Evolutionary conservation across 1,139 yeast species (phyloP), one percentile per base, ranked within the genome.

Genomic region (Suzukiozyma palmioleophila): DNA sequence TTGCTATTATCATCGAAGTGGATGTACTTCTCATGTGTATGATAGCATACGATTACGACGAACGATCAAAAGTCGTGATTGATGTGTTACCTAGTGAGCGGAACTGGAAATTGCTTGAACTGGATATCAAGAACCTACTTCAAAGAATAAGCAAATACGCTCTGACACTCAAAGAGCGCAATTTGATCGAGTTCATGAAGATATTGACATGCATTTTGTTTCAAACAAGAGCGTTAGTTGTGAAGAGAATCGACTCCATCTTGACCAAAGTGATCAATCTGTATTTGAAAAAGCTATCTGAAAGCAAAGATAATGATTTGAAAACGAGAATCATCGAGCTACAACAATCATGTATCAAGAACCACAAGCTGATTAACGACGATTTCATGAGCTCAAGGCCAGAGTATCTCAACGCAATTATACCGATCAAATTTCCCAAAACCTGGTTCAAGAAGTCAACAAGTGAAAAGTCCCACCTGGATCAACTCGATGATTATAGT

Each of bases 41-140:
- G 44, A 56, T 68, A 2, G 50, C 69, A 0, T 56, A 58, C 42
- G 70, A 65, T 42, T 60, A 52, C 37, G 73, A 67, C 36, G 73
- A 67, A 36, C 49, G 60, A 32, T 55, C 58, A 39, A 65, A 63
- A 44, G 43, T 54, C 3, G 45, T 53, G 1, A 49, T 52, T 30
- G 57, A 52, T 14, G 51, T 57, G 1, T 43, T 59, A 26, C 64
- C 68, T 2, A 59, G 62, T 46, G 72, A 65, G 43, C 49, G 68
- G 37, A 55, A 59, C 24, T 70, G 76, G 76, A 56, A 51, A 32
- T 32, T 42, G 4, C 47, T 68, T 22, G 54, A 58, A 33, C 55
- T 51, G 12, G 70, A 66, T 26, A 49, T 64, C 2, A 46, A 51
- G 2, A 42, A 40, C 3, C 47, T 66, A 22, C 60, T 63, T 11